phyloP scores from a whole-genome alignment of 2,329 filamentous ascomycete genomes.

The Epichloe gansuensis region DNA sequence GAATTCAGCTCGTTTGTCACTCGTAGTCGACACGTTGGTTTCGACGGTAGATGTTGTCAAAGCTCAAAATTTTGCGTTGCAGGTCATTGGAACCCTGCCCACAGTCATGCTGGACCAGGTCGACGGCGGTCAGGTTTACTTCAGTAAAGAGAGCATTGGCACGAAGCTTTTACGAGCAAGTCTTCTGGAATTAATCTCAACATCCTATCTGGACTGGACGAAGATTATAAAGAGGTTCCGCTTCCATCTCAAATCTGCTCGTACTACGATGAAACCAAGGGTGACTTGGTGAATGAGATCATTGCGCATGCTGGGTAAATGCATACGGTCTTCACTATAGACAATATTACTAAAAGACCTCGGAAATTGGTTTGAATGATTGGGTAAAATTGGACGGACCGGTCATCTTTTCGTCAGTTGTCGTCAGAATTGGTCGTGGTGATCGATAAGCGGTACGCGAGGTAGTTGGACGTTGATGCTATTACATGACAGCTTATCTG shows the following conservation, averaged over 20 bases:
- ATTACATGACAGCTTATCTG: background rate
- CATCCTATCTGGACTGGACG: conserved; percentile 55
- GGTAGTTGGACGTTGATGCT: background rate
- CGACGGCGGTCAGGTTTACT: conserved; percentile 78
- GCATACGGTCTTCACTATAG: background rate
- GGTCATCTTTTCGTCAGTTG: background rate
- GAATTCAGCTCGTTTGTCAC: conserved; percentile 71
- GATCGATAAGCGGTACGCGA: background rate
- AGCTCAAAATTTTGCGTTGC: conserved; percentile 85
- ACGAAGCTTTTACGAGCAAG: conserved; percentile 84
- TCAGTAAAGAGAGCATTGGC: conserved; percentile 63
- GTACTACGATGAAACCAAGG: conserved; percentile 55
- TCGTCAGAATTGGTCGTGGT: background rate
- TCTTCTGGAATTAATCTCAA: conserved; percentile 80
- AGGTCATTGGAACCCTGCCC: conserved; percentile 75
- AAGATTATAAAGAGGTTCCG: conserved; percentile 78
- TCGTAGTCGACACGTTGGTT: conserved; percentile 81
- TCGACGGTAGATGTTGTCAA: conserved; percentile 93
- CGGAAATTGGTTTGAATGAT: background rate
- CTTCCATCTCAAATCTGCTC: conserved; percentile 84
- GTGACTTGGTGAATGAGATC: conserved; percentile 79
- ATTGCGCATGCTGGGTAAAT: conserved; percentile 78
- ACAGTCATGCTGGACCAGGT: conserved; percentile 89
- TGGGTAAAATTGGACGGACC: background rate
- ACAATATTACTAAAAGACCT: background rate